Percentiles rank a stretch among this genome's conserved stretches.
Evolutionary conservation across 495 filamentous ascomycete species (phyloP).

Genomic region (Penicillium turbatum): DNA sequence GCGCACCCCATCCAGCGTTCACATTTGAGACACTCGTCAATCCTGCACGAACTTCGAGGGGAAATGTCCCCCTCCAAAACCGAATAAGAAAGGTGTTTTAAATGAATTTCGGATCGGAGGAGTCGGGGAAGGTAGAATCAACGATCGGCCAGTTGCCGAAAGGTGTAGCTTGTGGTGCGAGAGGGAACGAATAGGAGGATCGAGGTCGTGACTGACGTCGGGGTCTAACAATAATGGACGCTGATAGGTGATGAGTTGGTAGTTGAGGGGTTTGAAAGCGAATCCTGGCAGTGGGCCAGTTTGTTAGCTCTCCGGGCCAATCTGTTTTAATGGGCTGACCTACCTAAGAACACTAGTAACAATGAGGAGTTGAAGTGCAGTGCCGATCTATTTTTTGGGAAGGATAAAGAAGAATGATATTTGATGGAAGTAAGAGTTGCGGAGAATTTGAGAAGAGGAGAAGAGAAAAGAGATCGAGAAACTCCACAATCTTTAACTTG

Average conservation of each 20-base stretch:
- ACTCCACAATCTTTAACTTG: background rate
- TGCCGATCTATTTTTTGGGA: constrained; percentile 10
- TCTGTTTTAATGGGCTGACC: background rate
- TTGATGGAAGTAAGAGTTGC: constrained; percentile 1
- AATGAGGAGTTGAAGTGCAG: constrained; percentile 7
- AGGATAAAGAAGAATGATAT: background rate
- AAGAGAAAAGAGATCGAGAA: background rate
- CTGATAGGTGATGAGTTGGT: constrained; percentile 19
- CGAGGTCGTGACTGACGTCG: constrained; percentile 22
- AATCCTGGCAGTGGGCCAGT: constrained; percentile 16
- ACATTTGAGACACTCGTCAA: constrained; percentile 29
- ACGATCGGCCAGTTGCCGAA: constrained; percentile 14
- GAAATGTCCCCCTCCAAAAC: background rate
- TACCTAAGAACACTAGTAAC: background rate
- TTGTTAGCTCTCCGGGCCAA: constrained; percentile 20
- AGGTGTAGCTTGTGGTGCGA: background rate
- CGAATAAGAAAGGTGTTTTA: background rate
- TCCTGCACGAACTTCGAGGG: background rate
- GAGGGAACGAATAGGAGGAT: constrained; percentile 20
- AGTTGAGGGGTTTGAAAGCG: constrained; percentile 7
- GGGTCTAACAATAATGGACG: constrained; percentile 7
- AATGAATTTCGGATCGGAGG: background rate
- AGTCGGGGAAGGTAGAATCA: background rate
- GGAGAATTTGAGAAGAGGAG: background rate
- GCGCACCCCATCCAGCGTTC: constrained; percentile 38